These are phyloP conservation scores for Fomitopsis serialis DNA, from an alignment of 768 basidiomycete genomes.

Conservation along the genomic window DNA sequence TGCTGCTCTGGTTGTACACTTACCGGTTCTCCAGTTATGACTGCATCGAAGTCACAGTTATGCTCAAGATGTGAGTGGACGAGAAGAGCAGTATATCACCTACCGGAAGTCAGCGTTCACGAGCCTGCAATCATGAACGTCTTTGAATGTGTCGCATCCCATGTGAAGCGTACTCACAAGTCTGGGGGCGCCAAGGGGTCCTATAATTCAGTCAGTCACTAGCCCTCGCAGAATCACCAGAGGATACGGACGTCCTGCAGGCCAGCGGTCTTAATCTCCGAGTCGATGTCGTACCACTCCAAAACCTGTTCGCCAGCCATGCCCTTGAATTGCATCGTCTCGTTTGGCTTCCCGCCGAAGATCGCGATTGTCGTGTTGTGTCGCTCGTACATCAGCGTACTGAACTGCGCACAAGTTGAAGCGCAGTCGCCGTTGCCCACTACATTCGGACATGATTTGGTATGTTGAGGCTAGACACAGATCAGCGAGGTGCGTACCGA, in stretches of 20 bases:
- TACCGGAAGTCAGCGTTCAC: conserved; percentile 40
- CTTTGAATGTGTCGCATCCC: conserved; percentile 1
- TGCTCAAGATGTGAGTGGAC: too few species aligned
- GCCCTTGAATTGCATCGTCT: conserved; percentile 44
- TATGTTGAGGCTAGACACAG: background rate
- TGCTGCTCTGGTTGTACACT: conserved; percentile 20
- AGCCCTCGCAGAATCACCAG: background rate
- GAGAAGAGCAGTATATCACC: conserved; percentile 20
- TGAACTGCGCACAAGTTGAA: conserved; percentile 61
- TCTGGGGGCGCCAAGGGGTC: conserved; percentile 34
- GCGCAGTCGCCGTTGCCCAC: conserved; percentile 38
- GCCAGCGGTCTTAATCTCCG: conserved; percentile 50
- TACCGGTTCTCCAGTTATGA: conserved; percentile 30
- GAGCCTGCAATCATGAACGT: conserved; percentile 14
- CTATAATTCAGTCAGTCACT: conserved; percentile 9
- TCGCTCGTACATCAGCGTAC: conserved; percentile 53
- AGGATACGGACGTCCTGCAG: conserved; percentile 24
- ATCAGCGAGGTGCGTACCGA: conserved; percentile 19
- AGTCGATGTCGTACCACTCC: conserved; percentile 55
- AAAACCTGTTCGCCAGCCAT: conserved; percentile 63
- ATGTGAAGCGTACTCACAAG: conserved; percentile 21
- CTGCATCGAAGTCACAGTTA: conserved; percentile 10
- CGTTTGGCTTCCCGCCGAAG: conserved; percentile 52
- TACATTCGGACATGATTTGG: background rate
- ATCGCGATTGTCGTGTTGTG: conserved; percentile 47